Base-by-base conservation (phyloP, 805 yeast genomes). In the Ogataea zsoltii region DNA sequence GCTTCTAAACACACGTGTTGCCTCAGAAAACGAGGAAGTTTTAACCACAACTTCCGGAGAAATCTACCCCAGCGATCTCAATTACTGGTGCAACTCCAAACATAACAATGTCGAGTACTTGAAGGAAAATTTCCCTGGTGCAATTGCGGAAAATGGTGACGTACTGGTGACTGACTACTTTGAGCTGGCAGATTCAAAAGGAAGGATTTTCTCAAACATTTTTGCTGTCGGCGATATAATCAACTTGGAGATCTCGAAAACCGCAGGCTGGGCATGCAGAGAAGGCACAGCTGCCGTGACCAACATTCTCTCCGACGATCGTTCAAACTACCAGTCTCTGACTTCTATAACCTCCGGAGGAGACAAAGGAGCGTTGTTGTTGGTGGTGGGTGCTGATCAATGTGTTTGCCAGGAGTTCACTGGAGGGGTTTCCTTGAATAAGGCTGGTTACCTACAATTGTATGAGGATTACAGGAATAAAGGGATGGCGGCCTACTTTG, bases 181-280 rank as follows among this genome's bases (percentile, higher is more conserved):
- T n/a, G 47, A 52, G 41, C 16, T 49, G 18, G 25, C 26, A 17
- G 31, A 35, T 7, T 26, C n/a, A 4, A 19, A 16, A 10, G 43
- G 42, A 13, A 30, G 39, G 13, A 42, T 46, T 2, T 25, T 41
- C 7, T 34, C 38, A 11, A 42, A 54, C 28, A 42, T 54, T 1
- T 54, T 54, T 32, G 56, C 45, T 11, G 46, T 44, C 12, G 58
- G 58, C 2, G 58, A 54, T 31, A 18, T 51, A 4, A 41, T 42
- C 14, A 55, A 50, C 16, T 31, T 50, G 9, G 42, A 41, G 14
- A 14, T 49, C 7, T 41, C 44, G 26, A 52, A 52, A 18, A 49
- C 54, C 1, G 56, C 56, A 13, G 56, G 56, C 11, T 42, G 56
- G 51, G 56, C 56, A 12, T 47, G 17, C 32, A 41, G 48, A 17